A percentile compares a stretch with the other conserved stretches of the same genome.
These are phyloP conservation scores for Massariosphaeria phaeospora DNA, from an alignment of 495 filamentous ascomycete species.

Conservation along the genomic window DNA sequence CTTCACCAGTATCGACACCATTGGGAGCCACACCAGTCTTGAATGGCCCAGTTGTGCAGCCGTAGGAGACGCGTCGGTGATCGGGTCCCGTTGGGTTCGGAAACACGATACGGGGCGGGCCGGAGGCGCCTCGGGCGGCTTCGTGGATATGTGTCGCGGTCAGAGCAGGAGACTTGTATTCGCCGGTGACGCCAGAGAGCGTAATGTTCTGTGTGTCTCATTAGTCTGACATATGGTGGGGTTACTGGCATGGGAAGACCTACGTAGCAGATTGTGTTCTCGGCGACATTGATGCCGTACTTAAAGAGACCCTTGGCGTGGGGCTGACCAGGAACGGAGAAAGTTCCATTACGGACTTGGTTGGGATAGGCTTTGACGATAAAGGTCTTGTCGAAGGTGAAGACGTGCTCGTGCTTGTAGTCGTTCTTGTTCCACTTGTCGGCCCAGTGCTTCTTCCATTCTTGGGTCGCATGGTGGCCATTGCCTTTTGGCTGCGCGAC, in stretches of 20 bases:
- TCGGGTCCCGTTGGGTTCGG: constrained; percentile 8
- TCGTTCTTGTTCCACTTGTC: background rate
- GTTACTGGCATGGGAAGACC: too few relatives aligned
- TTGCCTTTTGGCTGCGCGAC: too few relatives aligned
- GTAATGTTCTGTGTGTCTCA: constrained; percentile 13
- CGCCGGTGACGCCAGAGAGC: constrained; percentile 10
- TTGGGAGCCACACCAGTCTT: background rate
- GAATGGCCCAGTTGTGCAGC: constrained; percentile 13
- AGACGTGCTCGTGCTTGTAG: background rate
- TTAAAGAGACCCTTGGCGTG: constrained; percentile 4
- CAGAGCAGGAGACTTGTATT: constrained; percentile 4
- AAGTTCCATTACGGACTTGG: constrained; percentile 9
- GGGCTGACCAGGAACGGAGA: background rate
- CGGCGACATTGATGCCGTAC: constrained; percentile 5
- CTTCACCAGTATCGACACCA: constrained; percentile 11
- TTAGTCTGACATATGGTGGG: too few relatives aligned
- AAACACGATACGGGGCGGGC: constrained; percentile 10
- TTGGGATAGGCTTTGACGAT: background rate
- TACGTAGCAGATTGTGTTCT: constrained; percentile 9
- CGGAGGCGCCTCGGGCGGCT: constrained; percentile 2
- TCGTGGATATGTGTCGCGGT: constrained; percentile 18
- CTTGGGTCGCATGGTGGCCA: too few relatives aligned
- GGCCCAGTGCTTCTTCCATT: too few relatives aligned
- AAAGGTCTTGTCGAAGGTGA: background rate
- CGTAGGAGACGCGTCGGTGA: constrained; percentile 2